Evolutionary conservation across 768 basidiomycete species (phyloP).

Genomic region (Dioszegia aurantiaca): DNA sequence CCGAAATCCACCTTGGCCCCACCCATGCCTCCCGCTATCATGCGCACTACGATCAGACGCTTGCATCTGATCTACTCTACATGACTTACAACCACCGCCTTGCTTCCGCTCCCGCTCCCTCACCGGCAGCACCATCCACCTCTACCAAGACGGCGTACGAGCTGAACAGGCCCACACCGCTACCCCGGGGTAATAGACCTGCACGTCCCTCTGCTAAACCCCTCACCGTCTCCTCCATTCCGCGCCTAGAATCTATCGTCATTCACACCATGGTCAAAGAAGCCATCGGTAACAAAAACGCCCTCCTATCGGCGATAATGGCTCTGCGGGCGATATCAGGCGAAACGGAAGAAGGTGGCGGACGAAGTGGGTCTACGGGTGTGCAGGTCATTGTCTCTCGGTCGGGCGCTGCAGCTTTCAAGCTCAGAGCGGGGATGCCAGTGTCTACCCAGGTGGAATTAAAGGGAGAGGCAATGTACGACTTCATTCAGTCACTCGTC

Average conservation of each 20-base stretch:
- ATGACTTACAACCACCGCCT: conserved; percentile 76
- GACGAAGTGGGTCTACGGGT: conserved; percentile 66
- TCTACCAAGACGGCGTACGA: conserved; percentile 65
- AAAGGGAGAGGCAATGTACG: conserved; percentile 88
- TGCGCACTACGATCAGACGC: conserved; percentile 78
- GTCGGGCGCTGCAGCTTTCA: conserved; percentile 71
- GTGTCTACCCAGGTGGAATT: conserved; percentile 86
- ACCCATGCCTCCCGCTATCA: conserved; percentile 62
- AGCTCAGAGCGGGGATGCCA: conserved; percentile 72
- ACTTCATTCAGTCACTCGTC: conserved; percentile 79
- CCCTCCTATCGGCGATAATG: conserved; percentile 80
- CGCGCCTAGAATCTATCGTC: conserved; percentile 75
- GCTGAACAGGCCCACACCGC: conserved; percentile 70
- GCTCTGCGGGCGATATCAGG: conserved; percentile 83
- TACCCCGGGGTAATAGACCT: conserved; percentile 62
- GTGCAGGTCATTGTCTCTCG: conserved; percentile 63
- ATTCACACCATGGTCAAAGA: conserved; percentile 85
- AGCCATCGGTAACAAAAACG: conserved; percentile 65
- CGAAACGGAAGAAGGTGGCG: conserved; percentile 71
- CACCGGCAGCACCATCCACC: conserved; percentile 56
- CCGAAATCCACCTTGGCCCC: conserved; percentile 50
- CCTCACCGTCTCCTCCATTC: conserved; percentile 66
- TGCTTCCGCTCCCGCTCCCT: conserved; percentile 16
- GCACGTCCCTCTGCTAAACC: conserved; percentile 59
- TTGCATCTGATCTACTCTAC: conserved; percentile 88